Conservation (phyloP, 2,329 filamentous ascomycete species). For the Sclerotinia subarctica region DNA sequence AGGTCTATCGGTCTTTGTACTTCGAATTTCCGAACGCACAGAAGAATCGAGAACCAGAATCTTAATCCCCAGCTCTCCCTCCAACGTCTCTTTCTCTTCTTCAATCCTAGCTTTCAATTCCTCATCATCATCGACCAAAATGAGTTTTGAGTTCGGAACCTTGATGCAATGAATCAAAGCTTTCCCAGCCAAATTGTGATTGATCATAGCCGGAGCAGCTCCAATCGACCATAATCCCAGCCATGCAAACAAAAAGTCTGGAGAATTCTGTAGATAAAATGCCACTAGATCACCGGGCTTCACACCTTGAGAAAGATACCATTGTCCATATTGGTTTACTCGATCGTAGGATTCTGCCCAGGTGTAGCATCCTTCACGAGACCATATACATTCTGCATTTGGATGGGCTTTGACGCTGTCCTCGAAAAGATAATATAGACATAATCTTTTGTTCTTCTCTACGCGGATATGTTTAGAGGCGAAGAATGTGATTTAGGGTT, state of each 20-base stretch:
- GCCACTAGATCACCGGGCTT: constrained; percentile 59
- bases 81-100: constrained; percentile 52
- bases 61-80: constrained; percentile 48
- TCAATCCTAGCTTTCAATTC: constrained; percentile 54
- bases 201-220: constrained; percentile 67
- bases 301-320: constrained; percentile 58
- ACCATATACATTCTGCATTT: constrained; percentile 63
- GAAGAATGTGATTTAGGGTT: constrained; percentile 11
- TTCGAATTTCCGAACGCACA: constrained; percentile 47
- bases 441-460: constrained; percentile 48
- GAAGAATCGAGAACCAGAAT: constrained; percentile 52
- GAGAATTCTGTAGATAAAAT: constrained; percentile 64
- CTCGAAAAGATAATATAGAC: constrained; percentile 65
- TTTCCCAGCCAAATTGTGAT: constrained; percentile 63
- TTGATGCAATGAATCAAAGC: constrained; percentile 63
- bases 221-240: constrained; percentile 63
- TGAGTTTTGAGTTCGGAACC: constrained; percentile 52
- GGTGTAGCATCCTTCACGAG: constrained; percentile 57
- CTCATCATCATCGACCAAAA: constrained; percentile 57
- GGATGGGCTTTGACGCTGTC: constrained; percentile 50
- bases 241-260: constrained; percentile 65
- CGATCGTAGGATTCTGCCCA: constrained; percentile 55
- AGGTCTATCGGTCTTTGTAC: constrained; percentile 49
- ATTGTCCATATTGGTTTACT: constrained; percentile 59
- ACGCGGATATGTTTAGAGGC: neutral